These are phyloP conservation scores for Candida takata DNA, from an alignment of 805 yeast genomes.

Conservation along the genomic window DNA sequence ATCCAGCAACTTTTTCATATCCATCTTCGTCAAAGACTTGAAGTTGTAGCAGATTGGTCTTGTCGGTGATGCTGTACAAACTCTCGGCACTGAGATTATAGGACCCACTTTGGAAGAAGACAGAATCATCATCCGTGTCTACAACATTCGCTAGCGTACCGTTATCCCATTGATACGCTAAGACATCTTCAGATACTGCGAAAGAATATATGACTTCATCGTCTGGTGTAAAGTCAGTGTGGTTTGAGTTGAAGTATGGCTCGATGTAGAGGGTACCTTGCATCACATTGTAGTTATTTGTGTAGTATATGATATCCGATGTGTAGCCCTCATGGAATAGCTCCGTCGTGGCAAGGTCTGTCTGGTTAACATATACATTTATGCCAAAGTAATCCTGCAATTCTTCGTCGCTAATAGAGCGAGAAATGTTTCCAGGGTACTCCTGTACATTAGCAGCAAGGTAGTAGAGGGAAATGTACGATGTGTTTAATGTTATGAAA, in stretches of 20 bases:
- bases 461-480: constrained; percentile 6
- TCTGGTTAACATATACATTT: constrained; percentile 9
- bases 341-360: constrained; percentile 4
- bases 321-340: constrained; percentile 12
- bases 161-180: constrained; percentile 65
- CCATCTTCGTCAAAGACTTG: constrained; percentile 9
- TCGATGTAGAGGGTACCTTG: constrained; percentile 6
- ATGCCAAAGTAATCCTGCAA: constrained; percentile 7
- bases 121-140: constrained; percentile 66
- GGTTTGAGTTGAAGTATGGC: constrained; percentile 7
- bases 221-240: constrained; percentile 2
- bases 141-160: constrained; percentile 47
- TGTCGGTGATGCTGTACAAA: constrained; percentile 6
- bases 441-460: constrained; percentile 10
- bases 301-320: constrained; percentile 10
- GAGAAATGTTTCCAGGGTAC: constrained; percentile 6
- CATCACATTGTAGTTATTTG: constrained; percentile 2
- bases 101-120: constrained; percentile 56
- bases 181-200: constrained; percentile 56
- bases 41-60: constrained; percentile 1
- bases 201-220: constrained; percentile 31
- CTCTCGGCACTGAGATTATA: constrained; percentile 25
- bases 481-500: constrained; percentile 7
- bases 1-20: background rate
- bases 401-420: constrained; percentile 1